Evolutionary conservation across 352 stramenopile species (phyloP).

Genomic region (Phytophthora tentaculata): DNA sequence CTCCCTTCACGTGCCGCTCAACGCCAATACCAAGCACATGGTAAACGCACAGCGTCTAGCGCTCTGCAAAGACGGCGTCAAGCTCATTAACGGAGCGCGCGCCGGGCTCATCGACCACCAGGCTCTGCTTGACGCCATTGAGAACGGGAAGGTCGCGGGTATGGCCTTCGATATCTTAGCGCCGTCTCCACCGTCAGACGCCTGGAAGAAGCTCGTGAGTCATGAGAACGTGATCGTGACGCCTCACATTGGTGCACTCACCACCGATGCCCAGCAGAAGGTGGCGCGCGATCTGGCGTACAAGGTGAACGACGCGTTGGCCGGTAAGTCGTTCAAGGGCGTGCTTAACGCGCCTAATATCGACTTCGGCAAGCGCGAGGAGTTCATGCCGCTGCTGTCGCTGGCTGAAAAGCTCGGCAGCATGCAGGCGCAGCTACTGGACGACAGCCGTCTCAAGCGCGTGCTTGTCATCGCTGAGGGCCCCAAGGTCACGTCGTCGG

Average conservation of each 20-base stretch:
- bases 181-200: conserved; percentile 47
- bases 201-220: conserved; percentile 80
- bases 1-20: conserved; percentile 96
- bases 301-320: conserved; percentile 93
- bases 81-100: conserved; percentile 95
- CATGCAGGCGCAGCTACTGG: conserved; percentile 87
- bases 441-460: conserved; percentile 68
- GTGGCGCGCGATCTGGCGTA: conserved; percentile 90
- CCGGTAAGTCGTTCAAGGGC: conserved; percentile 92
- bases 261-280: conserved; percentile 94
- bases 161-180: conserved; percentile 81
- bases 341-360: conserved; percentile 96
- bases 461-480: conserved; percentile 84
- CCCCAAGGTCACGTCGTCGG: conserved; percentile 77
- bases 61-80: conserved; percentile 92
- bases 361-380: conserved; percentile 79
- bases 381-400: conserved; percentile 87
- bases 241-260: conserved; percentile 96
- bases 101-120: conserved; percentile 94
- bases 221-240: conserved; percentile 93
- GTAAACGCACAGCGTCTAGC: conserved; percentile 82
- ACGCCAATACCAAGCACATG: conserved; percentile 93
- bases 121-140: conserved; percentile 89
- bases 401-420: conserved; percentile 93
- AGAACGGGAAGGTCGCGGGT: conserved; percentile 78